Base-by-base conservation (phyloP, 2,329 filamentous ascomycete species). In the Keithomyces neogunnii region DNA sequence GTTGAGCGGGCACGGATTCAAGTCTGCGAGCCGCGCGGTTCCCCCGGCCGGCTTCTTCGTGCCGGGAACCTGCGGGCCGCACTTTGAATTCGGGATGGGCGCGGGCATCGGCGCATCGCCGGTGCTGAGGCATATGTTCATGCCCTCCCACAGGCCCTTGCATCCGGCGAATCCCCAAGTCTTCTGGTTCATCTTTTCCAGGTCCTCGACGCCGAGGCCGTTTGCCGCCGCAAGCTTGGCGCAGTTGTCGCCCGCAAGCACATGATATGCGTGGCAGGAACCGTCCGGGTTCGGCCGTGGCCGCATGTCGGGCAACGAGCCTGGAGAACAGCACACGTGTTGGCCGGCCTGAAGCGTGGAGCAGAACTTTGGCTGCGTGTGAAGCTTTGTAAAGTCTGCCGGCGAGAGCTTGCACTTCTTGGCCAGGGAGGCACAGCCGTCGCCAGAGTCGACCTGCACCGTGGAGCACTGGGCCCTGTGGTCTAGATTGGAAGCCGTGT, bases 61-160 rank as follows among this genome's bases (percentile, higher is more conserved):
- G 5, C 61, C 63, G 3, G 61, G 58, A 38, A 60, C 60, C 48
- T 64, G 61, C 1, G 69, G 69, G 1, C 69, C 68, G 13, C 69
- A 72, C 0, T 62, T 55, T 3, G 66, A 63, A 9, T 62, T 61
- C 3, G 60, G 29, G 4, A 68, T 48, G 0, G 61, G 39, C 2
- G 61, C 53, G 0, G 69, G 69, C 61, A 71, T 63, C 0, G 68
- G 67, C 1, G 63, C 61, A 4, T 56, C 57, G 1, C 68, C 68
- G 1, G 54, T 54, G 55, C 66, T 67, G 1, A 72, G 52, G 30
- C 69, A 71, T 5, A 71, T 67, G 46, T 29, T 28, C 13, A 19
- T 35, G 7, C 29, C 29, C 19, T 6, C 10, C 39, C 39, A 42
- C 10, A 45, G 26, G 6, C 9, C n/a, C 5, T 30, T 31, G 29